Base-by-base conservation (phyloP, 208 protist genomes). In the Trypanosomatidae sp. region DNA sequence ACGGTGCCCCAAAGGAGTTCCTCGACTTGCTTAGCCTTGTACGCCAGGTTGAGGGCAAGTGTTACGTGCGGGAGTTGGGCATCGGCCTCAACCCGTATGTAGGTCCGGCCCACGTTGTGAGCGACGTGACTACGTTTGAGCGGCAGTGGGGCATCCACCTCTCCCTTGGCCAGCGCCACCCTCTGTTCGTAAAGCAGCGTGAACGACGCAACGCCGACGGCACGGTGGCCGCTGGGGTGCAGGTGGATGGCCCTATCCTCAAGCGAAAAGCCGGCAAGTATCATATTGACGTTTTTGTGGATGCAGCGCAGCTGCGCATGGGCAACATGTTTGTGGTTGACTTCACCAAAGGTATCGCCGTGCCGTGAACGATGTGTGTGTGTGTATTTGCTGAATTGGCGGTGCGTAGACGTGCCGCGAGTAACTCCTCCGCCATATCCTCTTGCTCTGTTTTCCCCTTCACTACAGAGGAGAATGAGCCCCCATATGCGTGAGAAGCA, bases 121-220 rank as follows among this genome's bases (percentile, higher is more conserved):
- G 76, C 47, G 93, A 97, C 66, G 93, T 97, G 46, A 96, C 93
- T 28, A 91, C 90, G 33, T 97, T 97, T 74, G 93, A 97, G 86
- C 82, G 93, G 12, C 93, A 97, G 81, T 94, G 89, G 82, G 93
- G 93, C 43, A 83, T 97, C 39, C 93, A 97, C 79, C 62, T 97
- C 62, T 94, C 88, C 36, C 83, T 97, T 19, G 93, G 93, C 1
- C 91, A 94, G 81, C 86, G 91, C 15, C 93, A 97, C 74, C 91
- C 93, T 5, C 82, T 97, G 15, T 97, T 96, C 76, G 89, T 93
- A 12, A 97, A 97, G 79, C 91, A 95, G 80, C 56, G 71, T 19
- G 81, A 75, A 36, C 78, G 84, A 43, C 84, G 76, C 66, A 97
- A 95, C 69, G 77, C 80, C 12, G 89, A 96, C 53, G 88, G 88